phyloP scores from a whole-genome alignment of 148 eudicot species.

The Chenopodium berlandieri region DNA sequence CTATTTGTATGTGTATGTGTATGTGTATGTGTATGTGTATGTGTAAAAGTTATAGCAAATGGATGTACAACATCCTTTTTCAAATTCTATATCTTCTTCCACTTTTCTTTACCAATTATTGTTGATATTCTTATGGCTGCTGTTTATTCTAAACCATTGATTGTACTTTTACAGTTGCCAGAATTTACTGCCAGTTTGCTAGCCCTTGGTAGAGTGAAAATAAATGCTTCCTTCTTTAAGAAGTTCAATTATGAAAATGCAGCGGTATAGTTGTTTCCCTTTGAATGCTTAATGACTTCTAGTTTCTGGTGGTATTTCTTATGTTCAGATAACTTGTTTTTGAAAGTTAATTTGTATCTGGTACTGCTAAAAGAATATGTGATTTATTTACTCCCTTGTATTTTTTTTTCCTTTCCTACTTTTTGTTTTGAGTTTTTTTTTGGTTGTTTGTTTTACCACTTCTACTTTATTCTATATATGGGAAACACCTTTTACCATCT shows the following conservation, averaged over 20 bases:
- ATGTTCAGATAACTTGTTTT: background rate
- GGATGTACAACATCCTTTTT: background rate
- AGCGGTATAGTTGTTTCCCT: constrained; percentile 43
- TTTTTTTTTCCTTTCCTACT: no score
- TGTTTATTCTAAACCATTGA: background rate
- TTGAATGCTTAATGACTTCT: background rate
- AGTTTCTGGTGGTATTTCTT: background rate
- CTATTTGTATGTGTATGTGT: no score
- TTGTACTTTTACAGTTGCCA: constrained; percentile 56
- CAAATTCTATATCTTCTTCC: background rate
- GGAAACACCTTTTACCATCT: no score
- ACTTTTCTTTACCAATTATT: background rate
- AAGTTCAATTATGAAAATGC: constrained; percentile 83
- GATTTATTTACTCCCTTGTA: no score
- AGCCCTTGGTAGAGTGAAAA: constrained; percentile 47
- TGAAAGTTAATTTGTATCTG: background rate
- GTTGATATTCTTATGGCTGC: background rate
- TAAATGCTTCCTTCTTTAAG: constrained; percentile 79
- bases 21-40: no score
- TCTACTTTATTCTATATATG: no score
- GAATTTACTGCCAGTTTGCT: constrained; percentile 64
- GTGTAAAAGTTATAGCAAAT: background rate
- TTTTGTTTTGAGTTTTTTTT: no score
- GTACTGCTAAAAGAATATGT: no score
- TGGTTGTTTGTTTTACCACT: no score